Conservation (phyloP, 129 eudicot species). For the Helianthus tuberosus region DNA sequence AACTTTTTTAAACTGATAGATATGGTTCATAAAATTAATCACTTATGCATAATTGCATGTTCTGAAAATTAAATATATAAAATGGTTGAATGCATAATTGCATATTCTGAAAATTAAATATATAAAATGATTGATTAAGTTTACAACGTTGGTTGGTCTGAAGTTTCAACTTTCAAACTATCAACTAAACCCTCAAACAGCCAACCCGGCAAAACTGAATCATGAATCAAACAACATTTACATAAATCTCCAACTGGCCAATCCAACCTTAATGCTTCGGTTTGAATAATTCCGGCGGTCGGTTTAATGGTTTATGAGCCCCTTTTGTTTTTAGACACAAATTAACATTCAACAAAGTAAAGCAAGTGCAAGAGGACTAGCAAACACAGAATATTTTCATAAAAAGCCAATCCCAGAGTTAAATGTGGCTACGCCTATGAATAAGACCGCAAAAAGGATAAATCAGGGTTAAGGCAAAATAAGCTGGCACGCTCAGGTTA, state of each 20-base stretch:
- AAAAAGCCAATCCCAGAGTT: conserved; percentile 4
- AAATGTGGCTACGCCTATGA: conserved; percentile 6
- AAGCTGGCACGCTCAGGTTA: conserved; percentile 15
- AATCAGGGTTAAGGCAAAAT: background rate
- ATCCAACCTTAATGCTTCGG: too few species aligned
- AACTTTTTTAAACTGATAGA: too few species aligned
- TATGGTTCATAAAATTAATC: too few species aligned
- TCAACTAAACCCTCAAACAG: too few species aligned
- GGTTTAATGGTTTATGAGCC: background rate
- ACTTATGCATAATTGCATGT: too few species aligned
- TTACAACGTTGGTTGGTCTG: too few species aligned
- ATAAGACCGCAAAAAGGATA: background rate
- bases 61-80: too few species aligned
- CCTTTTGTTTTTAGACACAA: background rate
- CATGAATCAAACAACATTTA: background rate
- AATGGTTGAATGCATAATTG: too few species aligned
- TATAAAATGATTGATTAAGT: too few species aligned
- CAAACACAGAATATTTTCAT: conserved; percentile 10
- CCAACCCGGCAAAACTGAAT: too few species aligned
- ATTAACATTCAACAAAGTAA: conserved; percentile 10
- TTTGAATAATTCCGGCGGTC: background rate
- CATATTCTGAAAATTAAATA: too few species aligned
- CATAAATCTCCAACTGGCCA: background rate
- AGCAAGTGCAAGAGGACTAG: conserved; percentile 9
- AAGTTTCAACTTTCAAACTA: too few species aligned